Base-by-base conservation (phyloP, 2,329 filamentous ascomycete species). In the Helotiales sp. region DNA sequence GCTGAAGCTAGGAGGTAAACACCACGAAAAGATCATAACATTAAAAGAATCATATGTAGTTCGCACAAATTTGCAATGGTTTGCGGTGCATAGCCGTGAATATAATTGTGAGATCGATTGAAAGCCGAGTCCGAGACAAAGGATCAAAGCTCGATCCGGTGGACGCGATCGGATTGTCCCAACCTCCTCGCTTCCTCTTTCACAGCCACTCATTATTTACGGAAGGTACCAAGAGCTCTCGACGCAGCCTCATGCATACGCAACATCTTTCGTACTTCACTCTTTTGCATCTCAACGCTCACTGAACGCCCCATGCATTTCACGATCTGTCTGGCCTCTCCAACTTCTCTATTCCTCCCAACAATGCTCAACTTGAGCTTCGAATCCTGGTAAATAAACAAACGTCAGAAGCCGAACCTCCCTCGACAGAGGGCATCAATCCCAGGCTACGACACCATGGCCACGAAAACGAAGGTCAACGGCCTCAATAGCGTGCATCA, bases 401-500 rank as follows among this genome's bases (percentile, higher is more conserved):
- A 31, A 49, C 48, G 33, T 53, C 50, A 51, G 29, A n/a, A 17
- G 27, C 44, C 19, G 51, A 56, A 42, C 55, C 58, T 59, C 46
- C 30, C 84, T 86, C 58, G 58, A 46, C 34, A 84, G 86, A 81
- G 71, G 81, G 58, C 3, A 24, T 47, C 44, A 6, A 55, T 13
- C 44, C 9, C 17, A 33, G 29, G 40, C 52, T 48, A 25, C 31
- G 17, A 34, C 57, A 60, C 46, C 34, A 84, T 86, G 81, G 71
- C 81, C 58, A 67, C 77, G 66, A 84, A 81, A 69, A 67, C 76
- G 56, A 86, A 84, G 73, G 22, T 74, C 56, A 81, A 83, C 68
- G 74, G 81, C 53, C 75, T 86, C 69, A 84, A 82, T 71, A 81
- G 80, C 66, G 84, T 85, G 70, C 93, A 97, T 76, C 93, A 97